Evolutionary conservation across 257 asterid species (phyloP).

Genomic region (Echites panduratus): DNA sequence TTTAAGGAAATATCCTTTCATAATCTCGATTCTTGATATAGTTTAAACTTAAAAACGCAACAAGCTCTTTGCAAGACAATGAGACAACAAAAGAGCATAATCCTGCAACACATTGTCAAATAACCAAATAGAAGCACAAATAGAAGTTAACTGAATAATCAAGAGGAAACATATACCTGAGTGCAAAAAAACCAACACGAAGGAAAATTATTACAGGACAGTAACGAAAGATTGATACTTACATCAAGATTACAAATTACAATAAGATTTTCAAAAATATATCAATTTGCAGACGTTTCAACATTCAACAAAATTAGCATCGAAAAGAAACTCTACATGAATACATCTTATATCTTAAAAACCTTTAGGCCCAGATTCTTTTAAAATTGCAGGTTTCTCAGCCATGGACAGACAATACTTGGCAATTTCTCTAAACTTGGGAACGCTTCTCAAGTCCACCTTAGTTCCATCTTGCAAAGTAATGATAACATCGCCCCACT

Average conservation of each 20-base stretch:
- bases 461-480: conserved; percentile 79
- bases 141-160: neutral
- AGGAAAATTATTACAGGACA: neutral
- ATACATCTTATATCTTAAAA: conserved; percentile 33
- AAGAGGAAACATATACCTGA: neutral
- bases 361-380: conserved; percentile 55
- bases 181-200: neutral
- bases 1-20: neutral
- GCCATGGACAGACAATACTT: conserved; percentile 77
- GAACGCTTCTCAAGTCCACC: conserved; percentile 93
- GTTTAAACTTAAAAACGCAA: neutral
- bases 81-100: neutral
- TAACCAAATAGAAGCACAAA: neutral
- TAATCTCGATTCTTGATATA: neutral
- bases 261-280: neutral
- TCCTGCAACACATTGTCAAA: neutral
- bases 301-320: neutral
- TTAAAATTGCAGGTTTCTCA: conserved; percentile 38
- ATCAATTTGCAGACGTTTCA: neutral
- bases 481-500: conserved; percentile 92
- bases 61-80: neutral
- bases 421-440: conserved; percentile 92
- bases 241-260: conserved; percentile 1
- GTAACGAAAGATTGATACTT: neutral
- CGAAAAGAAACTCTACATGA: neutral